Base-by-base conservation (phyloP, 805 yeast species). In the Pichia cephalocereana region DNA sequence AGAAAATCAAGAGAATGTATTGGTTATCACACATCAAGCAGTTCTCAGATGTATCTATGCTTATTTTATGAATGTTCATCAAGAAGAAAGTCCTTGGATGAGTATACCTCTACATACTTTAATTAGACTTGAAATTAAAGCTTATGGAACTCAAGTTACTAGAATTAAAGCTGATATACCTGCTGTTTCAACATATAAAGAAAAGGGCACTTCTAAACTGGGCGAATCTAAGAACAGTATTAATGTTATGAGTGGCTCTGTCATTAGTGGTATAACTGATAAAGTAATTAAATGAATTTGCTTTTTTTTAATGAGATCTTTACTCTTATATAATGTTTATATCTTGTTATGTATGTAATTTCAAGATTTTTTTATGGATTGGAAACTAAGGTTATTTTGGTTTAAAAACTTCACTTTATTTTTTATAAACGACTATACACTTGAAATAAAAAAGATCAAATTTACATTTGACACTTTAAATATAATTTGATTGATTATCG, bases 31-130 rank as follows among this genome's bases (percentile, higher is more conserved):
- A 4, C 99, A 93, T 65, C 99, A 93, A 68, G 98, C 98, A 0
- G 98, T 93, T 11, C 72, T 93, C 55, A 77, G 99, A 59, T 93
- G 99, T 63, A 82, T 93, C 46, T 93, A 93, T 66, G 98, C 99
- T 8, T 93, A 93, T 66, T 93, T 90, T 63, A 93, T 93, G 98
- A 91, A 93, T 63, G 95, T 93, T 18, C 96, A 97, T 6, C 98
- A 91, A 65, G 96, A 91, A 58, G 91, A 88, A 64, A 79, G 90
- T 50, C 99, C 99, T 6, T 93, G 99, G 99, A 89, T 93, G 96
- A 87, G 95, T 38, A 95, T 93, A 50, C 99, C 99, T 7, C 71
- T 93, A 58, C 99, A 93, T 63, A 93, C 99, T 0, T 70, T 93
- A 63, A 93, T 93, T 59, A 85, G 88, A 62, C 71, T 93, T 53